Base-by-base conservation (phyloP, 2,329 filamentous ascomycete genomes). In the Colletotrichum tanaceti region DNA sequence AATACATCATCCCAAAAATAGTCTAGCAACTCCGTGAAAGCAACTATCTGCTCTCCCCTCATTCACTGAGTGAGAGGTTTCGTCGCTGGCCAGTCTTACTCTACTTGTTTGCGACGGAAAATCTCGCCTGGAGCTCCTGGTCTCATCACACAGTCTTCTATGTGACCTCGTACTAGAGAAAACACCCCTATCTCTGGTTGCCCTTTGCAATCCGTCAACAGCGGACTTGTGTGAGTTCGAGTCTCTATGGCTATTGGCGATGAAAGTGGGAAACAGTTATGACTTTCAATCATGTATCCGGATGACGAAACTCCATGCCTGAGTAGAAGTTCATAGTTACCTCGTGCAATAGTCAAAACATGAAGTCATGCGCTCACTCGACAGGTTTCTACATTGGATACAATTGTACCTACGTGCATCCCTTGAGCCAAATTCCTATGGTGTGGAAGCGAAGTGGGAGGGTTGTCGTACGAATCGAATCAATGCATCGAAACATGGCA, bases 31-130 rank as follows among this genome's bases (percentile, higher is more conserved):
- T 9, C 38, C 13, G 35, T 47, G 14, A 32, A 58, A 41, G 28
- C 18, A 57, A n/a, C 18, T 20, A n/a, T 22, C 18, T 47, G 20
- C 14, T 47, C 22, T 53, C 54, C 39, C 60, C 43, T 41, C 10
- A 39, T 64, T 59, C 46, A 65, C 60, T n/a, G n/a, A n/a, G n/a
- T 54, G 60, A 59, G 14, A 20, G 10, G 4, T 22, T 5, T 13
- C 20, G 18, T 32, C n/a, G 60, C 5, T 14, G 7, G 32, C 20
- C 16, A 41, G 24, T 28, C 20, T 18, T 2, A n/a, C 0, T 41
- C 3, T n/a, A 16, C 14, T n/a, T 59, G 32, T 35, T 20, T 24
- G 9, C 44, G 41, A n/a, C 14, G n/a, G 41, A 35, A 46, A 18
- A 35, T 32, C 3, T 46, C 11, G n/a, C 20, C 41, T 16, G 9